A percentile compares a stretch with the other conserved stretches of the same genome.
Evolutionary conservation across 2,329 filamentous ascomycete genomes (phyloP).

Genomic region (Orbilia brochopaga): DNA sequence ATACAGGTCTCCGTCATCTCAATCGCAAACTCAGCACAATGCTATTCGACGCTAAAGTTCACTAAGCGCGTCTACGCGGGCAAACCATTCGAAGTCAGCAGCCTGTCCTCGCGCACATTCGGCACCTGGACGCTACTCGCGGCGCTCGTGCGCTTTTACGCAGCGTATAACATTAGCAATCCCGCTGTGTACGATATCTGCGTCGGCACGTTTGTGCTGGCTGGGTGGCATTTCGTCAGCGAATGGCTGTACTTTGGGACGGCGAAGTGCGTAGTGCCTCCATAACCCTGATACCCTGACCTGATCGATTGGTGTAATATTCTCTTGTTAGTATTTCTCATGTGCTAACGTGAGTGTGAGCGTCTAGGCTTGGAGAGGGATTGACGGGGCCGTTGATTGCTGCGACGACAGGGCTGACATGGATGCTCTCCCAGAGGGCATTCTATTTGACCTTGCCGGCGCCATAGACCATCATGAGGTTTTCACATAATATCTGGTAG

Average conservation of each 20-base stretch:
- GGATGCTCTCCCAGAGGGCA: constrained; percentile 62
- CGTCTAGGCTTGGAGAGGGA: constrained; percentile 60
- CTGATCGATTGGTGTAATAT: too few relatives aligned
- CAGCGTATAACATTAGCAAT: constrained; percentile 79
- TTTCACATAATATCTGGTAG: not conserved
- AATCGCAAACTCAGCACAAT: constrained; percentile 82
- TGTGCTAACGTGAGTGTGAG: constrained; percentile 5
- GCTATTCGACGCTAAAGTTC: constrained; percentile 78
- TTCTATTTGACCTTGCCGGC: constrained; percentile 37
- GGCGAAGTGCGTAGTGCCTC: constrained; percentile 69
- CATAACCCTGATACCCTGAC: too few relatives aligned
- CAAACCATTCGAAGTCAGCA: constrained; percentile 58
- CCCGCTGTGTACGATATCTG: constrained; percentile 78
- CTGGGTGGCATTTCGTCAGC: constrained; percentile 75
- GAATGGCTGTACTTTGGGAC: constrained; percentile 83
- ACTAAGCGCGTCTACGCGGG: constrained; percentile 86
- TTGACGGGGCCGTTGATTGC: constrained; percentile 67
- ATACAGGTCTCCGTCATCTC: constrained; percentile 79
- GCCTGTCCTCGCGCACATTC: constrained; percentile 76
- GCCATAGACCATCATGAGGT: constrained; percentile 2
- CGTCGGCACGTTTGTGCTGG: constrained; percentile 80
- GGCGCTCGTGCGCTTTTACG: constrained; percentile 77
- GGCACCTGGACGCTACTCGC: constrained; percentile 86
- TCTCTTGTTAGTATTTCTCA: not conserved
- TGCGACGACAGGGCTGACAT: constrained; percentile 64